phyloP scores from a whole-genome alignment of 768 basidiomycete genomes.

The Calvatia gigantea region DNA sequence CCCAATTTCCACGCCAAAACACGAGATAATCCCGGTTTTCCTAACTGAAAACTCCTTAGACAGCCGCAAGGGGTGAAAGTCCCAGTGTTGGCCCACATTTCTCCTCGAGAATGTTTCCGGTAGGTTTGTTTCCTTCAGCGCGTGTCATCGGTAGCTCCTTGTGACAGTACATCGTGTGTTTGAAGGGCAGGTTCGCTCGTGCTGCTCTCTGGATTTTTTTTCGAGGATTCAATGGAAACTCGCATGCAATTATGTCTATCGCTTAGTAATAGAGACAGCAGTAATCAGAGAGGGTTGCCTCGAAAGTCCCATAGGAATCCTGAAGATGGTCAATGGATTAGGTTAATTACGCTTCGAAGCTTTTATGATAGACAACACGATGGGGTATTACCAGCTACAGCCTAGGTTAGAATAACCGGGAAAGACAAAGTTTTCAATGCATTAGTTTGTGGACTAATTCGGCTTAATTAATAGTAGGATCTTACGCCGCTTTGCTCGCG shows the following conservation, averaged over 20 bases:
- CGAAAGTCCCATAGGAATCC: neutral
- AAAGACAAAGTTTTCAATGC: too few species aligned
- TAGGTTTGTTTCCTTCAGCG: too few species aligned
- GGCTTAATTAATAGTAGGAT: too few species aligned
- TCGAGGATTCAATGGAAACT: neutral
- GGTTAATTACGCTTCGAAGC: neutral
- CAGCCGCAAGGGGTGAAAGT: too few species aligned
- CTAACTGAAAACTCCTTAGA: neutral
- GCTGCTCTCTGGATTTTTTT: neutral
- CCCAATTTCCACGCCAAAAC: neutral
- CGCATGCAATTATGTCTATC: neutral
- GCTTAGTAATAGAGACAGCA: neutral
- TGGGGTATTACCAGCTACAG: neutral
- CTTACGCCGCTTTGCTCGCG: too few species aligned
- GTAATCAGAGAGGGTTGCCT: neutral
- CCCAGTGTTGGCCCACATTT: too few species aligned
- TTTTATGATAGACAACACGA: neutral
- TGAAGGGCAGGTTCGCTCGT: too few species aligned
- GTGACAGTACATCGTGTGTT: too few species aligned
- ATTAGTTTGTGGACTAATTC: too few species aligned
- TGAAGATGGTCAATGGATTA: neutral
- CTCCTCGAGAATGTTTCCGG: too few species aligned
- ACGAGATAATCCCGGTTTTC: neutral
- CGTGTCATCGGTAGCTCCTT: too few species aligned
- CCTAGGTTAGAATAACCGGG: too few species aligned